Percentiles rank a stretch among this genome's conserved stretches.
Conservation (phyloP, 2,329 filamentous ascomycete species). For the Pyricularia pennisetigena region DNA sequence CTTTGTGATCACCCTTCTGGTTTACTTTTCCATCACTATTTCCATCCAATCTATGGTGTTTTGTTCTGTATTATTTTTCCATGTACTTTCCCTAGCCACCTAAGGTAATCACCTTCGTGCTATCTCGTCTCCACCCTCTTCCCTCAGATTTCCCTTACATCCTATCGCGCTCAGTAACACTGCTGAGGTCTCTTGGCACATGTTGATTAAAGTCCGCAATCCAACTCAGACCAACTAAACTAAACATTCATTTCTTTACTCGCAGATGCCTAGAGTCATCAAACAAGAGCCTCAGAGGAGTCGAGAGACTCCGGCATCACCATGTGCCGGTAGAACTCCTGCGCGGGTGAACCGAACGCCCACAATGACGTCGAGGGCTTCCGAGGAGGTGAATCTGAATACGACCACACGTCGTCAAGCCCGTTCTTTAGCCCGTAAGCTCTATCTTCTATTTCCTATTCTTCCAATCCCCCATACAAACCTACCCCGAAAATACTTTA, state of each 20-base stretch:
- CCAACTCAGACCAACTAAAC: not conserved
- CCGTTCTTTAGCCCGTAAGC: conserved; percentile 17
- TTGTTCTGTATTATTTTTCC: not conserved
- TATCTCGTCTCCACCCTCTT: not conserved
- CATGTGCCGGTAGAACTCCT: not conserved
- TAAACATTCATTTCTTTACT: not conserved
- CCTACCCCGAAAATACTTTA: not conserved
- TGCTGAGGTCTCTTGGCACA: not conserved
- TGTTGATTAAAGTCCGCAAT: not conserved
- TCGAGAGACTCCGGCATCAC: not conserved
- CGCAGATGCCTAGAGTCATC: not conserved
- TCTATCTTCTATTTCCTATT: not conserved
- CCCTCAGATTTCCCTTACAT: not conserved
- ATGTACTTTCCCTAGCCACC: not conserved
- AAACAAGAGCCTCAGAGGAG: not conserved
- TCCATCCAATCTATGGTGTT: not conserved
- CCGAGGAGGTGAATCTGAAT: not conserved
- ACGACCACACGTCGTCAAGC: conserved; percentile 5
- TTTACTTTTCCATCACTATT: not conserved
- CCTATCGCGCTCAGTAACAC: no score
- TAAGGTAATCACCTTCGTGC: not conserved
- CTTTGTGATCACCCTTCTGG: not conserved
- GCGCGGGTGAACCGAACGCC: not conserved
- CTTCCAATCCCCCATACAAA: no score
- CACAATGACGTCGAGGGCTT: not conserved